Base-by-base conservation (phyloP, 2,329 filamentous ascomycete species). In the Chaetomium sp. region DNA sequence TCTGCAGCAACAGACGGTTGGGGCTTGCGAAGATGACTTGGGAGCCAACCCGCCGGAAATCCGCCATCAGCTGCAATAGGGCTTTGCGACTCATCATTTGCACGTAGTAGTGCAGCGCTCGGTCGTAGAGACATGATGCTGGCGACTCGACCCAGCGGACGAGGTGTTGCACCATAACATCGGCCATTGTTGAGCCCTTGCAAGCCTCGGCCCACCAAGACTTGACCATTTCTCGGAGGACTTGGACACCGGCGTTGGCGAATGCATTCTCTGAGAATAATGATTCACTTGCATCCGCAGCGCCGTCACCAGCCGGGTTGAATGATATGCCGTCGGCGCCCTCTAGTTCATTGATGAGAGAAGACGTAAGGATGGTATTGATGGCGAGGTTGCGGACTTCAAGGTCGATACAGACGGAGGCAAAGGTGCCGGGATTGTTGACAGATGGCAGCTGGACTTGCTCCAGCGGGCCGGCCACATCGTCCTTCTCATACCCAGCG, bases 11-110 rank as follows among this genome's bases (percentile, higher is more conserved):
- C 14, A 99, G 77, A 9, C 92, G 84, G 63, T 92, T 95, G 4
- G 92, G 81, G 65, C 86, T 95, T 42, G 94, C 95, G 70, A 95
- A 97, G n/a, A 99, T 83, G 27, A 99, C 86, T 64, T 96, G 90
- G 0, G 91, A 96, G 2, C 94, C 94, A 1, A 99, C 92, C 9
- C 92, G 86, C 58, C 91, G 85, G 74, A 99, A 99, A 68, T 99
- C 94, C 0, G 87, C 88, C 88, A 99, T 96, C 38, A 99, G 81
- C 71, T 97, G 92, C 67, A 96, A 89, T 62, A 99, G 89, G 0
- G 95, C 94, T 71, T 99, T 99, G 62, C 89, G 88, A 37, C 91
- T 96, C 87, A 99, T 95, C 84, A 96, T 94, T 70, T 96, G 92
- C 53, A 99, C 91, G 67, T 99, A 97, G 75, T 96, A 94, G 68